Percentiles rank a stretch among this genome's conserved stretches.
Conservation (phyloP, 371 early-diverging fungal genomes). For the Polyrhizophydium stewartii region DNA sequence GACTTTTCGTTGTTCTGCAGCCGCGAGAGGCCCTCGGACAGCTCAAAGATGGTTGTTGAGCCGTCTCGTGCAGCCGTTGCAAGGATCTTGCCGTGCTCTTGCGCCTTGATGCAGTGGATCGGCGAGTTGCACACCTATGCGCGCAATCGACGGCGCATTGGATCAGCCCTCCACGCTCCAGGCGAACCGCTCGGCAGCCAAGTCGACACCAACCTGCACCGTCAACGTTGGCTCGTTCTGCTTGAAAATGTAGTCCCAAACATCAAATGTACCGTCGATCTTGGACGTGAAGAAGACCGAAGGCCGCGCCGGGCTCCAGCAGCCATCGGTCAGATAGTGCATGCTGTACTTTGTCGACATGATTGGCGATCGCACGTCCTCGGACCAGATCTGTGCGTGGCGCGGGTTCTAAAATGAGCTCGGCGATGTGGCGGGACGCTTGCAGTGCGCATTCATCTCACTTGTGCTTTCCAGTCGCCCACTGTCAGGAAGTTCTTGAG, state of each 20-base stretch:
- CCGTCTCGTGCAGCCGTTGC: slow-evolving; percentile 50
- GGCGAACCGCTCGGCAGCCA: background rate
- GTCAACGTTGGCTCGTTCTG: slow-evolving; percentile 51
- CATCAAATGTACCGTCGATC: slow-evolving; percentile 49
- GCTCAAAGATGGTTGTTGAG: slow-evolving; percentile 42
- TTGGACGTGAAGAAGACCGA: slow-evolving; percentile 51
- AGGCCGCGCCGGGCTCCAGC: slow-evolving; percentile 53
- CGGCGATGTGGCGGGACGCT: background rate
- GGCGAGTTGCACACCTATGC: slow-evolving; percentile 42
- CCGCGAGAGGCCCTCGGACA: slow-evolving; percentile 39
- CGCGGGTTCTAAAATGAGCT: too few relatives aligned
- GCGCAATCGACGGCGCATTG: background rate
- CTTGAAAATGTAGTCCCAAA: slow-evolving; percentile 55
- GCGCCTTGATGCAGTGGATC: slow-evolving; percentile 45
- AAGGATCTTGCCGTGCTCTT: slow-evolving; percentile 47
- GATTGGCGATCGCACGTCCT: slow-evolving; percentile 48
- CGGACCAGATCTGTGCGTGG: slow-evolving; percentile 45
- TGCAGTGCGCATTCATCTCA: slow-evolving; percentile 1
- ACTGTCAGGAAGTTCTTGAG: slow-evolving; percentile 52
- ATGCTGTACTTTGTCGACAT: slow-evolving; percentile 42
- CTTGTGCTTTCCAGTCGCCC: slow-evolving; percentile 55
- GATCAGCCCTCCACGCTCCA: too few relatives aligned
- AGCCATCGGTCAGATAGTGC: slow-evolving; percentile 49
- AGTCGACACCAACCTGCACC: slow-evolving; percentile 29
- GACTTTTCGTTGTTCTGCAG: slow-evolving; percentile 48